phyloP scores from a whole-genome alignment of 768 basidiomycete species.

The Pleurotus eryngii region DNA sequence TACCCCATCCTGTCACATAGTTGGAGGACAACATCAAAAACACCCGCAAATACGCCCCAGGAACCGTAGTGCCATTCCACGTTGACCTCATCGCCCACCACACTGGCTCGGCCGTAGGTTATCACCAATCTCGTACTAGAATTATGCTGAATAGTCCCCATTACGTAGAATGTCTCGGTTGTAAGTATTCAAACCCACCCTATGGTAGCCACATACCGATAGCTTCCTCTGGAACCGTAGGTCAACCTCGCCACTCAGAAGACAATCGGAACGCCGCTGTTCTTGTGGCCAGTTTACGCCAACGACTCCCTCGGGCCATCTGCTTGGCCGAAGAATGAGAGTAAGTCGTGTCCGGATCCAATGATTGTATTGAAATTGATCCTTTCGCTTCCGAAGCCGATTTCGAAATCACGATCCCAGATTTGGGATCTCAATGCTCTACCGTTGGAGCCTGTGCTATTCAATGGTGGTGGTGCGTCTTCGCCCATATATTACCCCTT shows the following conservation, averaged over 20 bases:
- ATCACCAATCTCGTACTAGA: background rate
- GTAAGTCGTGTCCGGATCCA: constrained; percentile 15
- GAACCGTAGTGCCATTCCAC: constrained; percentile 25
- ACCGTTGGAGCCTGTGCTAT: constrained; percentile 30
- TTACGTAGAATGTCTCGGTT: constrained; percentile 30
- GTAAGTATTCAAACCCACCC: constrained; percentile 10
- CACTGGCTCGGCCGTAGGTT: constrained; percentile 30
- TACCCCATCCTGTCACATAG: constrained; percentile 10
- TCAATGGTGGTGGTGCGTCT: constrained; percentile 35
- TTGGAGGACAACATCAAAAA: constrained; percentile 28
- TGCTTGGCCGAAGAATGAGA: constrained; percentile 32
- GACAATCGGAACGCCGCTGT: constrained; percentile 25
- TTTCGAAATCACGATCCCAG: constrained; percentile 28
- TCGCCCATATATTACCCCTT: background rate
- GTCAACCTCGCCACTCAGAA: constrained; percentile 27
- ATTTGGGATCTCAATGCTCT: constrained; percentile 26
- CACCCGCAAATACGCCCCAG: constrained; percentile 24
- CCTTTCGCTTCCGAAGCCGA: constrained; percentile 17
- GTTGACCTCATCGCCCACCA: constrained; percentile 32
- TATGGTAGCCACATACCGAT: background rate
- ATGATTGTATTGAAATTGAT: too few relatives aligned
- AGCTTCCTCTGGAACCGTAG: constrained; percentile 5
- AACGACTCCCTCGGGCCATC: constrained; percentile 25
- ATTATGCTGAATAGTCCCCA: background rate
- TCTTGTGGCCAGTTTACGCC: constrained; percentile 30